Evolutionary conservation across 2,329 filamentous ascomycete genomes (phyloP), one percentile per base, ranked within the genome.

Genomic region (Colletotrichum melonis): DNA sequence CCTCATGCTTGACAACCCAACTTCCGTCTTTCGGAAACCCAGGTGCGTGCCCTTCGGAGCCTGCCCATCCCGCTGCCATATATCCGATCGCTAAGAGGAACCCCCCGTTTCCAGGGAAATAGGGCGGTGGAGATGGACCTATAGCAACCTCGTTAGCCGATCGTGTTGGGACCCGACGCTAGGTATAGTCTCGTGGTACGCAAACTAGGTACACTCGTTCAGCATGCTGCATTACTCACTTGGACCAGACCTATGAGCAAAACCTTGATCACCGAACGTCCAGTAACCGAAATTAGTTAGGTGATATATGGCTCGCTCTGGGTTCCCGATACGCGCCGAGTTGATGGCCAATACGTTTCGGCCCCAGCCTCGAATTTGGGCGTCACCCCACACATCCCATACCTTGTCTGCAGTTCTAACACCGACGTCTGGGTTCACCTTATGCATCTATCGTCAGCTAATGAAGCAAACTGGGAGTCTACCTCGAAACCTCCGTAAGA

Each of bases 261-360:
- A 81, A 11, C 54, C 63, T 38, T 66, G 52, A 63, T 84, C 82
- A 52, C 84, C 82, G 74, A 84, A 84, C 4, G 75, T 76, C 82
- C 82, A 84, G 63, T 82, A 83, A n/a, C 81, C 81, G 26, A 81
- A 84, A 22, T 81, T 81, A 1, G 84, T 85, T 5, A 86, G 62
- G 67, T 84, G 82, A 8, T 78, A 78, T 26, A 87, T 79, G 0
- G 86, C 86, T 2, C 82, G 77, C 14, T 85, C 81, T 1, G 78
- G 78, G n/a, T 85, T 81, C 0, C 84, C 83, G 26, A 87, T 77
- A 19, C 82, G 77, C 1, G 82, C 79, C 4, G 83, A 80, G 63
- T 84, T 87, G 75, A 88, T 87, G 0, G 86, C 85, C n/a, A 87
- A 73, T 70, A 86, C 81, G 0, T 83, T 83, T 5, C 86, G 82